Evolutionary conservation across 2,329 filamentous ascomycete species (phyloP).

Genomic region (Sordariomycetes sp.): DNA sequence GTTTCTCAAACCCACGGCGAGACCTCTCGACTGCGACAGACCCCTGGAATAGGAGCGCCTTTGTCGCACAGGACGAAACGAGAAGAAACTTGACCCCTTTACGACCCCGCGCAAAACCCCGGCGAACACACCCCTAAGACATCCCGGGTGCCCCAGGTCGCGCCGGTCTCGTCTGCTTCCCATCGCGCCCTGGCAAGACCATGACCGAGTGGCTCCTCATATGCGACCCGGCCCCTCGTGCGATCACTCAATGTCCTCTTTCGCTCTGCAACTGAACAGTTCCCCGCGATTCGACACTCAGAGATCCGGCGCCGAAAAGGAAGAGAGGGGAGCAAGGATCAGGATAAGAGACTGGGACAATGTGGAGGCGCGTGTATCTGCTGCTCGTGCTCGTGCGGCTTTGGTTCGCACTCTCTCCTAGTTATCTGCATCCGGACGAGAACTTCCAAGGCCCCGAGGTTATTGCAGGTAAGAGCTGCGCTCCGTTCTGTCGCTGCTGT

Average conservation of each 20-base stretch:
- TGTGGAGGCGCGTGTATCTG: slow-evolving; percentile 89
- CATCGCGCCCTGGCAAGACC: background rate
- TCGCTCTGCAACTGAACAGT: background rate
- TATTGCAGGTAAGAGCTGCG: slow-evolving; percentile 63
- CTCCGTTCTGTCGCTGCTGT: background rate
- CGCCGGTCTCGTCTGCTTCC: background rate
- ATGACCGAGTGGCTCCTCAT: slow-evolving; percentile 1
- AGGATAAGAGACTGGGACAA: slow-evolving; percentile 22
- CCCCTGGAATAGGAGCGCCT: background rate
- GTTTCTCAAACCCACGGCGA: background rate
- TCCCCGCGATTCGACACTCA: background rate
- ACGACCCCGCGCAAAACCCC: background rate
- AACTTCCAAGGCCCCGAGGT: slow-evolving; percentile 98
- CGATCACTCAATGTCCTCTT: background rate
- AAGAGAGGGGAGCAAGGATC: background rate
- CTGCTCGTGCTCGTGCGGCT: slow-evolving; percentile 74
- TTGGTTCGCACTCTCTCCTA: slow-evolving; percentile 87
- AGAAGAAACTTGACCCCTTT: background rate
- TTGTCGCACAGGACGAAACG: background rate
- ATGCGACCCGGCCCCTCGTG: background rate
- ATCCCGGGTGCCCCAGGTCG: background rate
- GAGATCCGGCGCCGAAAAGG: background rate
- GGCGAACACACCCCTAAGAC: background rate
- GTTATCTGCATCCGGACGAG: slow-evolving; percentile 96
- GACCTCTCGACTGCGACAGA: background rate